Percentiles rank a stretch among this genome's conserved stretches.
Evolutionary conservation across 1,284 basidiomycete species (phyloP).

Genomic region (Moniliella sp.): DNA sequence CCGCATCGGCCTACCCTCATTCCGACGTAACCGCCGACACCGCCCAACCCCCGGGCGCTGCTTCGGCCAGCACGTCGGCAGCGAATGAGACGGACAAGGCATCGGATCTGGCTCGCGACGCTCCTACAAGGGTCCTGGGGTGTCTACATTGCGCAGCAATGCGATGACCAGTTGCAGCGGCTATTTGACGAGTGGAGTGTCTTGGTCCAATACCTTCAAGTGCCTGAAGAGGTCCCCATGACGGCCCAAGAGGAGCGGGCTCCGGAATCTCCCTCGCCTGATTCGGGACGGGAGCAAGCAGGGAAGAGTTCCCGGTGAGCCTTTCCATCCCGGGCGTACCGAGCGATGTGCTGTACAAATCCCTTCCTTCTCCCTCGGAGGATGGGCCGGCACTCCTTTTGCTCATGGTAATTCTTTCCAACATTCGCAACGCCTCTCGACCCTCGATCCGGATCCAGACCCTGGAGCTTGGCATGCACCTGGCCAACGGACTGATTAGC

Average conservation of each 20-base stretch:
- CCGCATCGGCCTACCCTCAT: too few species aligned
- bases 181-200: slow-evolving; percentile 27
- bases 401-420: slow-evolving; percentile 64
- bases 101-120: too few species aligned
- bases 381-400: slow-evolving; percentile 62
- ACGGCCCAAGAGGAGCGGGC: too few species aligned
- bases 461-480: slow-evolving; percentile 64
- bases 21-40: too few species aligned
- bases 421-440: slow-evolving; percentile 65
- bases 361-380: slow-evolving; percentile 15
- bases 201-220: slow-evolving; percentile 8
- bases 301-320: slow-evolving; percentile 16
- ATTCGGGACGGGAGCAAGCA: slow-evolving; percentile 10
- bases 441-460: slow-evolving; percentile 68
- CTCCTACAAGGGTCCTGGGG: too few species aligned
- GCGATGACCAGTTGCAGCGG: slow-evolving; percentile 26
- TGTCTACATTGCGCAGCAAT: slow-evolving; percentile 9
- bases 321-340: slow-evolving; percentile 18
- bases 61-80: too few species aligned
- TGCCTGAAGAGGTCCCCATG: too few species aligned
- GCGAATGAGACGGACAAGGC: too few species aligned
- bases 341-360: slow-evolving; percentile 3
- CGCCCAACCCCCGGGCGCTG: too few species aligned
- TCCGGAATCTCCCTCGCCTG: too few species aligned
- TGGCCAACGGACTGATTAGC: slow-evolving; percentile 52